A percentile compares a stretch with the other conserved stretches of the same genome.
These are phyloP conservation scores for Tolypocladium nubicola DNA, from an alignment of 2,329 filamentous ascomycete genomes.

Conservation along the genomic window DNA sequence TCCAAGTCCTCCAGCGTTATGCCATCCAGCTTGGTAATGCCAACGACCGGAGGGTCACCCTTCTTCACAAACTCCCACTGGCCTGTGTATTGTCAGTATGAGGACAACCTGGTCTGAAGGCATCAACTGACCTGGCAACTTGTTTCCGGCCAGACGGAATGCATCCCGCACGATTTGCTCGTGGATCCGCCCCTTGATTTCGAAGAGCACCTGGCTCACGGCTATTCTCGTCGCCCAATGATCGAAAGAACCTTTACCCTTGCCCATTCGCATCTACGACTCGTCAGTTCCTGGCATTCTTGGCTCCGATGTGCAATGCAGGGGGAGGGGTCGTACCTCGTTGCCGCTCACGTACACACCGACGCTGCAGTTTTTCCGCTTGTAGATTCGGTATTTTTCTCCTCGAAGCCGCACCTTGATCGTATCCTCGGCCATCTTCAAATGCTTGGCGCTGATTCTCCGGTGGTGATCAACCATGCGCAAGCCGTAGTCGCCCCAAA, in stretches of 20 bases:
- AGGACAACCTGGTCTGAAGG: background rate
- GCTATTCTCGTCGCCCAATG: conserved; percentile 88
- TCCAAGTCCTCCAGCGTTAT: conserved; percentile 76
- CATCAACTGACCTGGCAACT: conserved; percentile 66
- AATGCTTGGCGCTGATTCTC: conserved; percentile 73
- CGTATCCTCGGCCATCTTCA: conserved; percentile 87
- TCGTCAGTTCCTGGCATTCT: background rate
- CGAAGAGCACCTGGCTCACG: conserved; percentile 85
- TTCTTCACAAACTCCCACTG: conserved; percentile 91
- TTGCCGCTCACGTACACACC: conserved; percentile 95
- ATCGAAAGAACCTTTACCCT: conserved; percentile 95
- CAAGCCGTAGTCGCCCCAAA: conserved; percentile 93
- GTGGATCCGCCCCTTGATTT: conserved; percentile 84
- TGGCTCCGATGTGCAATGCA: background rate
- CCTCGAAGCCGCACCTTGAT: conserved; percentile 83
- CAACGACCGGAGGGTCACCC: conserved; percentile 81
- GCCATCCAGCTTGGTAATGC: conserved; percentile 82
- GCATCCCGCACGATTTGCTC: conserved; percentile 92
- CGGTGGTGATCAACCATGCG: conserved; percentile 91
- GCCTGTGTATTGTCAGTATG: conserved; percentile 33
- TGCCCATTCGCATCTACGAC: conserved; percentile 82
- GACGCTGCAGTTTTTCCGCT: conserved; percentile 81
- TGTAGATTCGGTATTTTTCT: conserved; percentile 87
- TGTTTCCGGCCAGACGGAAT: conserved; percentile 86
- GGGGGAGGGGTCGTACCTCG: conserved; percentile 42